Evolutionary conservation across 2,329 filamentous ascomycete genomes (phyloP), one percentile per base, ranked within the genome.

Genomic region (Verticillium dahliae): DNA sequence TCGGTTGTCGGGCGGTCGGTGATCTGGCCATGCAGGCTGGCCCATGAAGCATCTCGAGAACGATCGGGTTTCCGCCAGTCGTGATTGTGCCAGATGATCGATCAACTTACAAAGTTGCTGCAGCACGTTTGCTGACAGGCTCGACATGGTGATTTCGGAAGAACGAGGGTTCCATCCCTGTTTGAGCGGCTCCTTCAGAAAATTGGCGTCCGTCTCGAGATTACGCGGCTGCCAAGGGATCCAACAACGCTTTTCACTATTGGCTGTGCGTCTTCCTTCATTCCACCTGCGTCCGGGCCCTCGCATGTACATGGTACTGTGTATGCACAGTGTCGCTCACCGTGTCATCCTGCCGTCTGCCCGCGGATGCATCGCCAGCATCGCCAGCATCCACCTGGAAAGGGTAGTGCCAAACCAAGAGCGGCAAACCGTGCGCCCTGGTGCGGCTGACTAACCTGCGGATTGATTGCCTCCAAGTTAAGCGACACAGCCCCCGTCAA

Each of bases 141-240:
- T 41, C 14, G 39, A 14, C 11, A 6, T 41, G 13, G 4, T 41
- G 39, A 41, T 14, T n/a, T 41, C 39, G 39, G 39, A 15, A 14
- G 13, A 41, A 11, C 39, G 15, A 41, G 39, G 39, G n/a, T 27
- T 22, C 15, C 45, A 50, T 50, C 45, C 45, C 45, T 50, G 45
- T 50, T 50, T 22, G 45, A 50, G 18, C 45, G 45, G n/a, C 18
- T 50, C n/a, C 45, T 10, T n/a, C 45, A 11, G 9, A 50, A 50
- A n/a, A 50, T 50, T 50, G 45, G 45, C 45, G n/a, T 50, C 45
- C n/a, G 45, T 50, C 45, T 50, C 45, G 41, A 59, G 58, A 59
- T 59, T 59, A 59, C 58, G 58, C 58, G 58, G 58, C 58, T 59
- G 58, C 58, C 58, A 54, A 59, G 58, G 33, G 41, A 38, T 50